Conservation (phyloP, 306 rosid species). For the Malus sieversii region DNA sequence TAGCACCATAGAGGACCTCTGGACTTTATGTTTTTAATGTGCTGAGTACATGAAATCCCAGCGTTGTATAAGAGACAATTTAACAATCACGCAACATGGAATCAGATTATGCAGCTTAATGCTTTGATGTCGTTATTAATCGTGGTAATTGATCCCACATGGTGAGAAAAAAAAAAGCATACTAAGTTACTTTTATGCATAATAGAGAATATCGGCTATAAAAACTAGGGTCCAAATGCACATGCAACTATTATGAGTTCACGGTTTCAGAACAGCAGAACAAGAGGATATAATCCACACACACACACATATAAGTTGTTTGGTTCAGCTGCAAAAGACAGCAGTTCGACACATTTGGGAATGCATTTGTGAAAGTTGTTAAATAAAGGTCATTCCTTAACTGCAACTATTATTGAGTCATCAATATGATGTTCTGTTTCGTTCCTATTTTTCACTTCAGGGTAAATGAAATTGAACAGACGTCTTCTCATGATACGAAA, state of each 20-base stretch:
- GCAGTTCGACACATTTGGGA: neutral
- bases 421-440: neutral
- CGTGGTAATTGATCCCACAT: neutral
- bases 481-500: neutral
- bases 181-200: neutral
- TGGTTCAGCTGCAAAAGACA: neutral
- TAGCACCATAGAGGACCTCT: neutral
- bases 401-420: neutral
- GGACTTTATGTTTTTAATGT: neutral
- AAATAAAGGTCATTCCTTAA: neutral
- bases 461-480: neutral
- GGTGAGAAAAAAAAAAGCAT: neutral
- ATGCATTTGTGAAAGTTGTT: neutral
- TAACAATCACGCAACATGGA: neutral
- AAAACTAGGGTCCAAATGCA: neutral
- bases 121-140: neutral
- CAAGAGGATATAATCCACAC: neutral
- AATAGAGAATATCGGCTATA: neutral
- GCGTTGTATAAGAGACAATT: neutral
- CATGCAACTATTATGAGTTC: neutral
- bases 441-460: neutral
- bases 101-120: neutral
- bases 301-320: neutral
- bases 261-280: neutral
- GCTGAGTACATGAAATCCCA: neutral